Evolutionary conservation across 352 stramenopile genomes (phyloP), one percentile per base, ranked within the genome.

Genomic region (Hyaloperonospora brassicae): DNA sequence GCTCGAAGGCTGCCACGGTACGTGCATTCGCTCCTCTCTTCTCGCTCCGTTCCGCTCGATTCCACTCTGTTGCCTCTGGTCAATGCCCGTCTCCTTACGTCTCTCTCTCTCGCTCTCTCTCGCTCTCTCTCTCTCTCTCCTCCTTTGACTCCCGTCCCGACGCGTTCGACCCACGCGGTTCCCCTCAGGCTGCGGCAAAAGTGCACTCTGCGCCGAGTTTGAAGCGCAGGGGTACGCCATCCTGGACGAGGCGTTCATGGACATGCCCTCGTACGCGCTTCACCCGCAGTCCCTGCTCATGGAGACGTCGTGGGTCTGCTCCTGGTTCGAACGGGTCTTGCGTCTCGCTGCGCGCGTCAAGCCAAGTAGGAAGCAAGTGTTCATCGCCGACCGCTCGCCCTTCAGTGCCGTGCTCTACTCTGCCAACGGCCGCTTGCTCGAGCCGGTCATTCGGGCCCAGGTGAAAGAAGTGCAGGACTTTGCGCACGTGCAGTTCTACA

Each of bases 221-320:
- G 72, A 79, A 48, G 64, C 68, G 8, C 76, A 80, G 30, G 84
- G 84, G 43, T 93, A 91, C 64, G 65, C 72, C 57, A 75, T 92
- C 27, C 63, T 95, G 39, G 80, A 93, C 52, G 86, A 95, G 55
- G 83, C 82, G 24, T 95, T 95, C 59, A 81, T 95, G 59, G 70
- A 89, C 71, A 94, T 95, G 86, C 82, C 84, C 7, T 64, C 74
- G 12, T 89, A 93, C 51, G 76, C 79, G 24, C 67, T 95, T 51
- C 79, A 90, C 55, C 84, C 86, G n/a, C 86, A 95, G 64, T 92
- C 84, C 23, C 70, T 95, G 24, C 79, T 95, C 36, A 94, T 94
- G 84, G 86, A 95, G 61, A 94, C 84, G 31, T 85, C 76, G 27
- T 95, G 86, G 86, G 84, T 95, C 55, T 93, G 82, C 55, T 90